These are phyloP conservation scores for Aspergillus hortae DNA, from an alignment of 2,329 filamentous ascomycete genomes.

Conservation along the genomic window DNA sequence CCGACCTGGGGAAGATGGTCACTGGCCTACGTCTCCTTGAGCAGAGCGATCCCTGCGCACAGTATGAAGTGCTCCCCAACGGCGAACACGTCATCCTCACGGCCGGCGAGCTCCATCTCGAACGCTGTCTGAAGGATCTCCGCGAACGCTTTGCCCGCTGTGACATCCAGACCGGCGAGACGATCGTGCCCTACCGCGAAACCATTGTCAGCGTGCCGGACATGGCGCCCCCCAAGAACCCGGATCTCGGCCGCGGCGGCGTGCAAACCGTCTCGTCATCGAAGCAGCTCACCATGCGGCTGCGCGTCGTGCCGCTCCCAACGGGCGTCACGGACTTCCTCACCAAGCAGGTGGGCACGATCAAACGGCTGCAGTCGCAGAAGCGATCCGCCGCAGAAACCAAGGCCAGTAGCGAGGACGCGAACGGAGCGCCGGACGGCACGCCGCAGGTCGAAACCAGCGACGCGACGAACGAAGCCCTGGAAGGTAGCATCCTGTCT, in stretches of 20 bases:
- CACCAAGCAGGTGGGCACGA: constrained; percentile 70
- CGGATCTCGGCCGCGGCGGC: constrained; percentile 79
- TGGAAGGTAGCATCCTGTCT: constrained; percentile 62
- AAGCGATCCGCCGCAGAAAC: constrained; percentile 49
- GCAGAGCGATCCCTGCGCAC: constrained; percentile 90
- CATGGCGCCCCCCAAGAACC: constrained; percentile 84
- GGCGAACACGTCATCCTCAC: constrained; percentile 95
- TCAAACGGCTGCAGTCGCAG: constrained; percentile 76
- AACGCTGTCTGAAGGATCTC: constrained; percentile 89
- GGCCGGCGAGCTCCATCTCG: constrained; percentile 89
- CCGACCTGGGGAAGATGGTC: constrained; percentile 93
- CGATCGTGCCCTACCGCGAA: constrained; percentile 94
- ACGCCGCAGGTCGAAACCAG: constrained; percentile 41
- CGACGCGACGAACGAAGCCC: constrained; percentile 52
- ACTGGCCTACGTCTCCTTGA: constrained; percentile 79
- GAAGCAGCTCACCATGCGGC: constrained; percentile 74
- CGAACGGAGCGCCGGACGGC: constrained; percentile 35
- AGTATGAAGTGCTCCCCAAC: constrained; percentile 88
- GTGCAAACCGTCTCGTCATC: constrained; percentile 74
- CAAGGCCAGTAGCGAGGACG: constrained; percentile 24
- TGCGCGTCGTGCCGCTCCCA: constrained; percentile 78
- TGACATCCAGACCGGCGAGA: constrained; percentile 88
- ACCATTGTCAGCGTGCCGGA: constrained; percentile 83
- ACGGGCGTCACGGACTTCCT: constrained; percentile 78
- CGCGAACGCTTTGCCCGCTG: constrained; percentile 89